Conservation (phyloP, 768 basidiomycete species). For the Hemileccinum impolitum region DNA sequence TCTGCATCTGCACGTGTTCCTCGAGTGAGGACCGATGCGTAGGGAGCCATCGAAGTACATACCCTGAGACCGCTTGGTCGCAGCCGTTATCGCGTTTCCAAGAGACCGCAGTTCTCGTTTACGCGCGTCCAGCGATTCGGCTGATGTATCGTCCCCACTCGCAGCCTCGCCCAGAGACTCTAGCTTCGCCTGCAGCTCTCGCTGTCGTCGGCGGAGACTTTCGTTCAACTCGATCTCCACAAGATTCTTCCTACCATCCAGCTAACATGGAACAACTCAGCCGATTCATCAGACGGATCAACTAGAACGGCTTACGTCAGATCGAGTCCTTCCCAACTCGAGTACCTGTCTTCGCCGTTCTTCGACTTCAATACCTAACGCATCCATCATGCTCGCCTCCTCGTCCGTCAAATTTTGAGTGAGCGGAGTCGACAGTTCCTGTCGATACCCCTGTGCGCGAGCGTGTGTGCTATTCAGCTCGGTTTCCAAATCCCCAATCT, state of each 20-base stretch:
- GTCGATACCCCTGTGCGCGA: slow-evolving; percentile 59
- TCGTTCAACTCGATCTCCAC: slow-evolving; percentile 94
- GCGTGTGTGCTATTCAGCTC: slow-evolving; percentile 63
- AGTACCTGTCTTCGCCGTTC: slow-evolving; percentile 65
- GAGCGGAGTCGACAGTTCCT: slow-evolving; percentile 74
- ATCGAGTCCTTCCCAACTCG: slow-evolving; percentile 62
- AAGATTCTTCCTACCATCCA: slow-evolving; percentile 72
- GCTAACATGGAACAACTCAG: slow-evolving; percentile 14
- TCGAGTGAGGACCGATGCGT: neutral
- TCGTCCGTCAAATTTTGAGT: slow-evolving; percentile 67
- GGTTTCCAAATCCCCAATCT: slow-evolving; percentile 66
- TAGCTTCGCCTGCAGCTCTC: slow-evolving; percentile 73
- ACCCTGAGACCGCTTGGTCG: slow-evolving; percentile 67
- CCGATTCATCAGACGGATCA: neutral
- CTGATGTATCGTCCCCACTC: slow-evolving; percentile 51
- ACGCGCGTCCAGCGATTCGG: slow-evolving; percentile 65
- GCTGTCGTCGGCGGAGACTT: slow-evolving; percentile 71
- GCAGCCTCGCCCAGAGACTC: slow-evolving; percentile 69
- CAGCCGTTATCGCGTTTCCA: slow-evolving; percentile 58
- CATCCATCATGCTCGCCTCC: slow-evolving; percentile 65
- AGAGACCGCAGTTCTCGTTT: slow-evolving; percentile 67
- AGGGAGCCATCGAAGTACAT: neutral
- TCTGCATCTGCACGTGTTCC: slow-evolving; percentile 52
- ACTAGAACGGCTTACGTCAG: slow-evolving; percentile 51
- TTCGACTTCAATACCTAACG: slow-evolving; percentile 74